These are phyloP conservation scores for Euphorbia neoarborescens DNA, from an alignment of 441 rosid species.

Conservation along the genomic window DNA sequence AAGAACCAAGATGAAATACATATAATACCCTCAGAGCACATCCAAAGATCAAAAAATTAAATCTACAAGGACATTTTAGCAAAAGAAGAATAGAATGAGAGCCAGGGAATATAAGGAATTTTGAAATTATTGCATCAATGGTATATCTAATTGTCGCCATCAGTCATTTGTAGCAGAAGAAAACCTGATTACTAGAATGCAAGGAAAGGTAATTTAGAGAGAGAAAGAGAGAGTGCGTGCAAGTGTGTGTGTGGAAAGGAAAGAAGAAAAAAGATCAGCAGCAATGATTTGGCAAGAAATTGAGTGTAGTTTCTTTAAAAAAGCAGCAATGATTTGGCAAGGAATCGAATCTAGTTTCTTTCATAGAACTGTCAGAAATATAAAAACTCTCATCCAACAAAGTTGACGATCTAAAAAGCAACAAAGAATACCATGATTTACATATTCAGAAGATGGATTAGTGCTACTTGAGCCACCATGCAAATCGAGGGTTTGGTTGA, in stretches of 20 bases:
- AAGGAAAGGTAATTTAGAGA: background rate
- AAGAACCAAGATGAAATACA: background rate
- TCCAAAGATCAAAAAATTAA: background rate
- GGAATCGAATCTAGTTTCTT: background rate
- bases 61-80: background rate
- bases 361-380: slow-evolving; percentile 5
- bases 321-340: background rate
- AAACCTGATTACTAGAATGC: background rate
- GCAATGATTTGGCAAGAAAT: background rate
- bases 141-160: background rate
- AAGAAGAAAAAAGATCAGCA: background rate
- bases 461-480: slow-evolving; percentile 41
- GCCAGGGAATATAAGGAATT: too few relatives aligned
- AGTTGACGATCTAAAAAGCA: slow-evolving; percentile 13
- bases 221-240: too few relatives aligned
- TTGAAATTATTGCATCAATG: too few relatives aligned
- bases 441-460: slow-evolving; percentile 48
- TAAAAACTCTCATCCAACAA: background rate
- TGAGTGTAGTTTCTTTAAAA: background rate
- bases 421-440: slow-evolving; percentile 63
- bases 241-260: too few relatives aligned
- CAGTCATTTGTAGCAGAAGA: background rate
- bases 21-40: background rate
- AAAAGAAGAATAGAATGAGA: background rate
- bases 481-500: slow-evolving; percentile 37